A percentile compares a stretch with the other conserved stretches of the same genome.
Evolutionary conservation across 73 alveolate genomes (phyloP).

Genomic region (Tetrahymena malaccensis): DNA sequence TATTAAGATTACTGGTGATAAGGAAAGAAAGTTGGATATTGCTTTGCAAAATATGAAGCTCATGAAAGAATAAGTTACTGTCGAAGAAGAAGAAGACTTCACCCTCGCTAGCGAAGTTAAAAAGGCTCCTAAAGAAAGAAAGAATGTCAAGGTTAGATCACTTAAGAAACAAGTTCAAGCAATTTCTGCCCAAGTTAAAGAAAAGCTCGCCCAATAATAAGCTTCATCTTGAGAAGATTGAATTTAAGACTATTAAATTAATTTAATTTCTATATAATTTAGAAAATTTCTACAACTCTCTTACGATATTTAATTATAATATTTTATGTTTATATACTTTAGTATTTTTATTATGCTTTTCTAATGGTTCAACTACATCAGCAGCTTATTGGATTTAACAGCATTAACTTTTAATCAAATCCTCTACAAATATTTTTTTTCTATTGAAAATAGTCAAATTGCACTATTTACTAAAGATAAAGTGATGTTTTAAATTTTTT

Average conservation of each 20-base stretch:
- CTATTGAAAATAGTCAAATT: too few species aligned
- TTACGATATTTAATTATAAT: background rate
- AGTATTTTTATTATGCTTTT: background rate
- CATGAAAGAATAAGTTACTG: background rate
- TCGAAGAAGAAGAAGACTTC: background rate
- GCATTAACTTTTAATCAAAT: too few species aligned
- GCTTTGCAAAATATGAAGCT: background rate
- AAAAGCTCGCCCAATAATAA: background rate
- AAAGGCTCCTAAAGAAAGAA: background rate
- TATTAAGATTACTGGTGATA: background rate
- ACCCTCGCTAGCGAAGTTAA: background rate
- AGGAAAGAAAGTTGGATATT: background rate
- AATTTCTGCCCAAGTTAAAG: background rate
- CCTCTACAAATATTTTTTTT: background rate
- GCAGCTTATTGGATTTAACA: background rate
- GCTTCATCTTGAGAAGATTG: background rate
- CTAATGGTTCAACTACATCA: background rate
- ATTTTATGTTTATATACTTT: background rate
- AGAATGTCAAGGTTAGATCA: background rate
- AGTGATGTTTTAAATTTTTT: too few species aligned
- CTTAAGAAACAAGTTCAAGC: background rate
- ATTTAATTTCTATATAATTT: background rate
- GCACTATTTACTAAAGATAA: too few species aligned
- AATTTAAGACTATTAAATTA: background rate
- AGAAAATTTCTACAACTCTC: background rate